phyloP scores from a whole-genome alignment of 2,329 filamentous ascomycete species.

The Fusarium secorum region DNA sequence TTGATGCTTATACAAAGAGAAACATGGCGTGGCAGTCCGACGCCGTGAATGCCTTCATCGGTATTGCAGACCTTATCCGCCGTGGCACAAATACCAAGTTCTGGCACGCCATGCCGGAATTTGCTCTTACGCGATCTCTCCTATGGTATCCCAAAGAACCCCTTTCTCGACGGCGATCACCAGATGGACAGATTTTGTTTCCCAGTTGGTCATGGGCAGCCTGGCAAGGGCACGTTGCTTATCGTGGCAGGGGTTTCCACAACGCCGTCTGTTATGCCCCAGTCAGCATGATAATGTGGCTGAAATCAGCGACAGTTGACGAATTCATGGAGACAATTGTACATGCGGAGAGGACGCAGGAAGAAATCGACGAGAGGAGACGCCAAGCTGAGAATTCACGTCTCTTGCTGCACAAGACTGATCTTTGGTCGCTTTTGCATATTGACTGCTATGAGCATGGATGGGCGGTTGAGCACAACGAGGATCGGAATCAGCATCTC shows the following conservation, averaged over 20 bases:
- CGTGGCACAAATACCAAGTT: conserved; percentile 18
- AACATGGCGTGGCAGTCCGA: conserved; percentile 21
- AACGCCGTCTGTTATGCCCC: conserved; percentile 7
- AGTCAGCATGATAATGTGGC: background rate
- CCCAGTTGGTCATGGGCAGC: conserved; percentile 23
- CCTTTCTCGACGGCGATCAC: background rate
- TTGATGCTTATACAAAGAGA: conserved; percentile 13
- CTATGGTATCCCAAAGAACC: conserved; percentile 11
- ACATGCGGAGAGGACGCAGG: background rate
- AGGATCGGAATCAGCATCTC: conserved; percentile 4
- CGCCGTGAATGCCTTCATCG: conserved; percentile 19
- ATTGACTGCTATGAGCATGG: conserved; percentile 5
- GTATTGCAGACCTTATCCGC: conserved; percentile 15
- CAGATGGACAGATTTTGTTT: background rate
- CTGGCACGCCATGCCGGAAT: conserved; percentile 20
- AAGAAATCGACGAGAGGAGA: conserved; percentile 1
- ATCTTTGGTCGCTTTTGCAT: background rate
- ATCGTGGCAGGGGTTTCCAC: conserved; percentile 10
- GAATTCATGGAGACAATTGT: background rate
- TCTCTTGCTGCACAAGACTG: background rate
- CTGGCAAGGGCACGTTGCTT: conserved; percentile 13
- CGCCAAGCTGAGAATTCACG: background rate
- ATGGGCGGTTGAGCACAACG: background rate
- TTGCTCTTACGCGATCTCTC: background rate
- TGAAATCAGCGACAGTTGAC: background rate